Base-by-base conservation (phyloP, 2,329 filamentous ascomycete species). In the Pyrenochaeta sp. region DNA sequence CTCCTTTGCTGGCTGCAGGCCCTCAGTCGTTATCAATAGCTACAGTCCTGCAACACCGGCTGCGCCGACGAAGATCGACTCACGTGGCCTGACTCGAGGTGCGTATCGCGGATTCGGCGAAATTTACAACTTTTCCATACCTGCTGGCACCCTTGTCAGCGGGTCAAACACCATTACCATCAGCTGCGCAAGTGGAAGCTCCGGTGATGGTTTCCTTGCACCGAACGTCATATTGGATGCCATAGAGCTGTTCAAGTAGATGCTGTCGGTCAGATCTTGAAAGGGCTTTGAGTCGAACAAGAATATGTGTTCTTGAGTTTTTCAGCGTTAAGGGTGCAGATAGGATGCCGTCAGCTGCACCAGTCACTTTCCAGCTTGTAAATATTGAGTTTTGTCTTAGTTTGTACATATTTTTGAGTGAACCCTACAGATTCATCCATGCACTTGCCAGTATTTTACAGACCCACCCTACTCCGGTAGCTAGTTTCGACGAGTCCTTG, bases 81-180 rank as follows among this genome's bases (percentile, higher is more conserved):
- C 83, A 4, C 80, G 87, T 14, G 87, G 87, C 11, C 81, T 90
- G 1, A 90, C 87, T 0, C 79, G 87, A 11, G 87, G 87, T 10
- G 85, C 85, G 0, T 90, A 89, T 64, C 78, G 86, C 7, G 87
- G 87, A 0, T 77, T 79, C 47, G 86, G 86, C 4, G 87, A 90
- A 61, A 81, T 88, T 5, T 90, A 90, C 64, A 81, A 87, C 54
- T 81, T 85, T 40, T 75, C 73, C n/a, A 82, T 90, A 41, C 85
- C 87, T 0, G 75, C 82, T 1, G 86, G 85, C 0, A 86, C 78
- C 2, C 78, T 90, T 41, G 79, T 83, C 7, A 75, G 77, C n/a
- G 87, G 87, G 0, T 74, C 74, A 7, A 90, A 90, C 64, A 88
- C 84, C 23, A 82, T 90, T 45, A 85, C 81, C 6, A 85, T 90